Evolutionary conservation across 2,329 filamentous ascomycete genomes (phyloP).

Genomic region (Exophiala xenobiotica): DNA sequence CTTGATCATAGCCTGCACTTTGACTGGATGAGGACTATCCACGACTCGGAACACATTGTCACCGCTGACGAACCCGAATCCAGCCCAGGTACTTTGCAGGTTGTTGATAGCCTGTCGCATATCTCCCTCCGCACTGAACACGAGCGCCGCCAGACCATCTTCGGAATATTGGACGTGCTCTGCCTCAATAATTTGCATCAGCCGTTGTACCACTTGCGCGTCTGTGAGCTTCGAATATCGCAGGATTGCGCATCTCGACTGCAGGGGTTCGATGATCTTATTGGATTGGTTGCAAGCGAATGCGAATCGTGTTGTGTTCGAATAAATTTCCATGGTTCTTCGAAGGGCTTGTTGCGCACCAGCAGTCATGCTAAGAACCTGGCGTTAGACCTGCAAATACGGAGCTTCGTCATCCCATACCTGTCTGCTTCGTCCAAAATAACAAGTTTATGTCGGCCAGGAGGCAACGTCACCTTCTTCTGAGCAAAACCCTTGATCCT

Average conservation of each 20-base stretch:
- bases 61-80: conserved; percentile 94
- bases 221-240: conserved; percentile 92
- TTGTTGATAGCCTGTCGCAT: conserved; percentile 99
- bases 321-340: conserved; percentile 98
- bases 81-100: conserved; percentile 85
- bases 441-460: conserved; percentile 89
- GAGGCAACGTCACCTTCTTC: conserved; percentile 94
- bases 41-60: conserved; percentile 99
- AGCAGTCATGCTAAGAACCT: conserved; percentile 73
- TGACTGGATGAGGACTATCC: conserved; percentile 94
- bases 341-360: conserved; percentile 93
- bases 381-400: conserved; percentile 13
- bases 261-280: conserved; percentile 98
- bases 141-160: conserved; percentile 89
- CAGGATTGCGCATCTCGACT: conserved; percentile 93
- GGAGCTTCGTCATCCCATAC: conserved; percentile 32
- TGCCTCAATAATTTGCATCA: conserved; percentile 89
- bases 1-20: conserved; percentile 98
- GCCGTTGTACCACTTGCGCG: conserved; percentile 82
- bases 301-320: conserved; percentile 90
- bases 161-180: conserved; percentile 90
- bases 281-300: conserved; percentile 99
- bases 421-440: conserved; percentile 98
- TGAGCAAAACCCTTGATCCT: conserved; percentile 98
- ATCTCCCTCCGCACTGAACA: conserved; percentile 96